A percentile compares a stretch with the other conserved stretches of the same genome.
phyloP scores from a whole-genome alignment of 495 filamentous ascomycete genomes.

The Clavariopsis aquatica region DNA sequence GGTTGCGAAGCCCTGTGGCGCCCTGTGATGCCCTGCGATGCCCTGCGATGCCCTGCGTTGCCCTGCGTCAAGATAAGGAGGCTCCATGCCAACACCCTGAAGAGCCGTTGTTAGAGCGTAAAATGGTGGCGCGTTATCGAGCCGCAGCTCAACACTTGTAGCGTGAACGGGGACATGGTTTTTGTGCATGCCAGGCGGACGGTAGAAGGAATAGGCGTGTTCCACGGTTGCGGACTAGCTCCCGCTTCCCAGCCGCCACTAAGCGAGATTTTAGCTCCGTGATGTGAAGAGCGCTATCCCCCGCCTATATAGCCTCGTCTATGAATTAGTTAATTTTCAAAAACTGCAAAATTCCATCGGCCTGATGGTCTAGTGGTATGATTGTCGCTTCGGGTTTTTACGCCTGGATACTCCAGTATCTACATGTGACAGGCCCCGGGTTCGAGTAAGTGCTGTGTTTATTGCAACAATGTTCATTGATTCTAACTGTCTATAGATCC shows the following conservation, averaged over 20 bases:
- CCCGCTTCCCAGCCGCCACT: not conserved
- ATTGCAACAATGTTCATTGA: too few relatives aligned
- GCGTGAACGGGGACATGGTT: not conserved
- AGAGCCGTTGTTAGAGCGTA: not conserved
- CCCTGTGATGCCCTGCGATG: too few relatives aligned
- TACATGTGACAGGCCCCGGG: constrained; percentile 37
- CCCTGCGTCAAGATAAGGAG: not conserved
- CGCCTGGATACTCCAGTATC: constrained; percentile 24
- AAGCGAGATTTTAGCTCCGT: not conserved
- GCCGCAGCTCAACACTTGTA: not conserved
- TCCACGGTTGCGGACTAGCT: not conserved
- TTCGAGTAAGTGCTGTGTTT: constrained; percentile 25
- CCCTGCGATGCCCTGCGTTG: too few relatives aligned
- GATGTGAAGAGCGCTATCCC: not conserved
- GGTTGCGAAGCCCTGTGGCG: not conserved
- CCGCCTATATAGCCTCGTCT: not conserved
- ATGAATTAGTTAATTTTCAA: not conserved
- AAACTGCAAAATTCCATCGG: constrained; percentile 11
- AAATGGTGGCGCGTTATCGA: not conserved
- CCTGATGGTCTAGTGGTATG: constrained; percentile 38
- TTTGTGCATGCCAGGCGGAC: not conserved
- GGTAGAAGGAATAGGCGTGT: not conserved
- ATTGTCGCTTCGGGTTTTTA: constrained; percentile 36
- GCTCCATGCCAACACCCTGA: not conserved
- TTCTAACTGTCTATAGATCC: too few relatives aligned